Percentiles rank a stretch among this genome's conserved stretches.
Conservation (phyloP, 306 rosid species). For the Prunus salicina region DNA sequence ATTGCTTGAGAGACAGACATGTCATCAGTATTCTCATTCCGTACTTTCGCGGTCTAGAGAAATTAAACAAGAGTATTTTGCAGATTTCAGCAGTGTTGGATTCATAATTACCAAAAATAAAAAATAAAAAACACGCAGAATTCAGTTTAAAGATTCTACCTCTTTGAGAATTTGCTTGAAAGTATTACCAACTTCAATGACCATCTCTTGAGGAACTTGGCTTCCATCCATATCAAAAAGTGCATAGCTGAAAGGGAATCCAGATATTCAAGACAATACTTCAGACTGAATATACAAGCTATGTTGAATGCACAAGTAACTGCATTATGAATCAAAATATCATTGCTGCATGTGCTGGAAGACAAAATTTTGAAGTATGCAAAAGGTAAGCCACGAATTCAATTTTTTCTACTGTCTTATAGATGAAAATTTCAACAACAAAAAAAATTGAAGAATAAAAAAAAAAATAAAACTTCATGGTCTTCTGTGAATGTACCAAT, state of each 20-base stretch:
- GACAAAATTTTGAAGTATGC: not conserved
- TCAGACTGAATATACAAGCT: not conserved
- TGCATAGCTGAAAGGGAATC: conserved; percentile 51
- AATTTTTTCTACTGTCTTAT: not conserved
- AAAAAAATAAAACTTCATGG: not conserved
- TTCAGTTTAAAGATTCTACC: conserved; percentile 30
- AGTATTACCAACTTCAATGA: conserved; percentile 63
- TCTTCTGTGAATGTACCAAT: not conserved
- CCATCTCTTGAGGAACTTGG: conserved; percentile 71
- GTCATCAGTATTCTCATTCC: conserved; percentile 62
- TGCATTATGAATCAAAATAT: not conserved
- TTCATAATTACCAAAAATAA: not conserved
- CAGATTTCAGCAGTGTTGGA: not conserved
- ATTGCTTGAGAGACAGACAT: conserved; percentile 65
- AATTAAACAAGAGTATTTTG: not conserved
- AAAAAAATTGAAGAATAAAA: not conserved
- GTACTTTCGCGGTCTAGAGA: conserved; percentile 58
- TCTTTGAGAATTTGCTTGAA: conserved; percentile 63
- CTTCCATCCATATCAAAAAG: conserved; percentile 60
- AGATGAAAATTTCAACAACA: not conserved
- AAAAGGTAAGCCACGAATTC: not conserved
- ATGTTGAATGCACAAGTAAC: not conserved
- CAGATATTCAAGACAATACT: conserved; percentile 4
- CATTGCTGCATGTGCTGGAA: not conserved
- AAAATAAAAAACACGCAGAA: not conserved